Evolutionary conservation across 805 yeast species (phyloP).

Genomic region (Metschnikowia orientalis): DNA sequence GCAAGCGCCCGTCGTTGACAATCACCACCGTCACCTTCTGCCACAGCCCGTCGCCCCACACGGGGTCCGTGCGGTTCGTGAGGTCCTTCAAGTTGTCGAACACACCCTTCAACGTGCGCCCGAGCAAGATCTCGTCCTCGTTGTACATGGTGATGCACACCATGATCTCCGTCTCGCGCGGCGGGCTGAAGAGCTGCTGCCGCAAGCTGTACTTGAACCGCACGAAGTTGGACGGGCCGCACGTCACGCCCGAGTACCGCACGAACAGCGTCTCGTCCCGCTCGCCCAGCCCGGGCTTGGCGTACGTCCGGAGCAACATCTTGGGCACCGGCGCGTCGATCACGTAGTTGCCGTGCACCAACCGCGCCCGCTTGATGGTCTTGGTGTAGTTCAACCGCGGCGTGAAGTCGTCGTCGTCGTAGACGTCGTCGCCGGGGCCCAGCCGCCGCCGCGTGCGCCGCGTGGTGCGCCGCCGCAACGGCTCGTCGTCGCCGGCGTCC

Average conservation of each 20-base stretch:
- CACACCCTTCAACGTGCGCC: conserved; percentile 59
- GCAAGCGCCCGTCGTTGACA: conserved; percentile 63
- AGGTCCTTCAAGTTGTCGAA: conserved; percentile 61
- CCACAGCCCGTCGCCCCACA: conserved; percentile 50
- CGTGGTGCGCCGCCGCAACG: conserved; percentile 29
- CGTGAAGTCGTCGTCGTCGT: conserved; percentile 35
- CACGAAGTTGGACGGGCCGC: conserved; percentile 75
- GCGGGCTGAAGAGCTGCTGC: conserved; percentile 71
- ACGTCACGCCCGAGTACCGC: conserved; percentile 92
- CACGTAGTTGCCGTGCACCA: conserved; percentile 49
- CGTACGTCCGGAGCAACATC: conserved; percentile 33
- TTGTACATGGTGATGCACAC: conserved; percentile 84
- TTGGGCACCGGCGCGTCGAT: conserved; percentile 42
- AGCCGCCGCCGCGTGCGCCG: conserved; percentile 17
- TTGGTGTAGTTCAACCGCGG: conserved; percentile 40
- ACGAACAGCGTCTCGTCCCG: conserved; percentile 65
- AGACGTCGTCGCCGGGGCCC: conserved; percentile 16
- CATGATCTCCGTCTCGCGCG: conserved; percentile 80
- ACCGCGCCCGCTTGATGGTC: conserved; percentile 44
- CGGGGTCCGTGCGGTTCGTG: conserved; percentile 41
- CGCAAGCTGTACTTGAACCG: conserved; percentile 69
- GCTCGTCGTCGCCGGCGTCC: conserved; percentile 36
- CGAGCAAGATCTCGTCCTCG: conserved; percentile 59
- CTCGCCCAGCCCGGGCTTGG: conserved; percentile 10
- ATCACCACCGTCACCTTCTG: conserved; percentile 60